Conservation (phyloP, 495 filamentous ascomycete species). For the Neurospora cerealis region DNA sequence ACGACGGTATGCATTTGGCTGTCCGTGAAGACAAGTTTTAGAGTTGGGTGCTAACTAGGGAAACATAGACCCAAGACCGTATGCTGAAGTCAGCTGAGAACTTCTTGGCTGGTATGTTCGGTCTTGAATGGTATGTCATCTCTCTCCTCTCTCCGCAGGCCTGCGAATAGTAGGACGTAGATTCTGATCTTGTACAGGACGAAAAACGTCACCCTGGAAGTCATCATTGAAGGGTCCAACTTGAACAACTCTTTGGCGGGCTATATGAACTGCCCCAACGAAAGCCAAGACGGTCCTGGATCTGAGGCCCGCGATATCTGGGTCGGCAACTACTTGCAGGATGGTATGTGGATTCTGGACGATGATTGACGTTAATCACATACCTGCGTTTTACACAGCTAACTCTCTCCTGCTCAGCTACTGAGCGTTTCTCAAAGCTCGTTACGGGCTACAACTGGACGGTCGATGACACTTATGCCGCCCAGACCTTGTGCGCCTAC, state of each 20-base stretch:
- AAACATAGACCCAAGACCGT: constrained; percentile 46
- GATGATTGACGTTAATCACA: background rate
- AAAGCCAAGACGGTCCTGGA: constrained; percentile 43
- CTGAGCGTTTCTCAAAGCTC: constrained; percentile 33
- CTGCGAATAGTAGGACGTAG: constrained; percentile 7
- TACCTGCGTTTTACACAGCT: background rate
- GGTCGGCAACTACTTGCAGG: constrained; percentile 41
- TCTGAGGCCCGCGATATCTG: constrained; percentile 43
- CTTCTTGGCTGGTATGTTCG: constrained; percentile 65
- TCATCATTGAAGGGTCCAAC: constrained; percentile 52
- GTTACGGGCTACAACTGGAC: constrained; percentile 43
- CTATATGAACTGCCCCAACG: constrained; percentile 40
- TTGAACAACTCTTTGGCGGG: constrained; percentile 64
- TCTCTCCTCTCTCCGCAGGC: background rate
- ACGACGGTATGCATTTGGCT: constrained; percentile 56
- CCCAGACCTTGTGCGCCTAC: constrained; percentile 68
- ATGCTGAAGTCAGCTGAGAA: constrained; percentile 66
- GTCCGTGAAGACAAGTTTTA: constrained; percentile 21
- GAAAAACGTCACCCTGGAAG: constrained; percentile 47
- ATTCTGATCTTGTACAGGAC: constrained; percentile 34
- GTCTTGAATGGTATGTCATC: constrained; percentile 38
- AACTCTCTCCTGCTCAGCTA: constrained; percentile 18
- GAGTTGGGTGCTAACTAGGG: constrained; percentile 39
- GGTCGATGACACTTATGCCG: constrained; percentile 40
- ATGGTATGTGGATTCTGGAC: constrained; percentile 6